Percentiles rank a stretch among this genome's conserved stretches.
Conservation (phyloP, 768 basidiomycete genomes). For the Lentinula aciculospora region DNA sequence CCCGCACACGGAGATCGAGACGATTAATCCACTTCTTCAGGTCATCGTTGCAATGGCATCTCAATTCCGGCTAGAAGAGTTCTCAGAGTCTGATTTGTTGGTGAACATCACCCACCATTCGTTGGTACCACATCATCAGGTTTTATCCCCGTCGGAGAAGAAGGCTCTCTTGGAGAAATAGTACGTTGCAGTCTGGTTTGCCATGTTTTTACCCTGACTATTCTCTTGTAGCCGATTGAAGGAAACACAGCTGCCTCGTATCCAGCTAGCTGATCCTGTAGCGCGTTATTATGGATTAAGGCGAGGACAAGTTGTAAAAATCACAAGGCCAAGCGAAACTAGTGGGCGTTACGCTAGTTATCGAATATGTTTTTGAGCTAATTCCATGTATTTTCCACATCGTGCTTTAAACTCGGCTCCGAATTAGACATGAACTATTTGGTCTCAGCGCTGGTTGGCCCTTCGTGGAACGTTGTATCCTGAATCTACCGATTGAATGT, state of each 20-base stretch:
- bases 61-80: constrained; percentile 89
- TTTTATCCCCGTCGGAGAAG: constrained; percentile 84
- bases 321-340: constrained; percentile 94
- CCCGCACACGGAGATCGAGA: not conserved
- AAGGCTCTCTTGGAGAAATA: constrained; percentile 84
- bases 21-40: constrained; percentile 31
- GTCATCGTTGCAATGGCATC: constrained; percentile 87
- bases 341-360: constrained; percentile 91
- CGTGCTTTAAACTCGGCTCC: not conserved
- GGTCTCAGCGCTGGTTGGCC: not conserved
- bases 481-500: too few species aligned
- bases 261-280: constrained; percentile 95
- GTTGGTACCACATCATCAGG: constrained; percentile 89
- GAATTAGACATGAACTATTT: not conserved
- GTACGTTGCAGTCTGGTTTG: constrained; percentile 47
- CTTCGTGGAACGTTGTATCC: not conserved
- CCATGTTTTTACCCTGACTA: constrained; percentile 5
- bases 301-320: constrained; percentile 97
- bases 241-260: constrained; percentile 96
- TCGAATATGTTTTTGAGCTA: constrained; percentile 75
- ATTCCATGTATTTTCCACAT: not conserved
- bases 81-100: constrained; percentile 91
- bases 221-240: constrained; percentile 72
- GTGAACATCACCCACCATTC: constrained; percentile 98
- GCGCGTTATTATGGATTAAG: constrained; percentile 95